These are phyloP conservation scores for Dactylellina drechsleri DNA, from an alignment of 2,329 filamentous ascomycete species.

Conservation along the genomic window DNA sequence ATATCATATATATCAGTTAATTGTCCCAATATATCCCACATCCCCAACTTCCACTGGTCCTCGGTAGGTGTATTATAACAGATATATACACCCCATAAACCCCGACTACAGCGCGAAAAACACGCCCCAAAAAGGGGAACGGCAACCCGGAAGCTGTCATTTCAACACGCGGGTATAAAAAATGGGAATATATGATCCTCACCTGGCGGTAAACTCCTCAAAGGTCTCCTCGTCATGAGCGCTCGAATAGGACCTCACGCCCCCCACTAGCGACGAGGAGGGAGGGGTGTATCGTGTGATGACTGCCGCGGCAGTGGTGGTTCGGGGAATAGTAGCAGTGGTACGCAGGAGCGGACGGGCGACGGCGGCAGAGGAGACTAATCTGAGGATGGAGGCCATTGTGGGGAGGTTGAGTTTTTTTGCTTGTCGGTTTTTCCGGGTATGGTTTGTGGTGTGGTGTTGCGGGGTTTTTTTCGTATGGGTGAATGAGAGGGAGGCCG, in stretches of 20 bases:
- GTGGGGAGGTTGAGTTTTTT: conserved; percentile 21
- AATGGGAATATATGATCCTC: conserved; percentile 66
- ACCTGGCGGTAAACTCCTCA: conserved; percentile 98
- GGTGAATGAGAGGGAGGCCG: conserved; percentile 6
- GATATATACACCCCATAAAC: not conserved
- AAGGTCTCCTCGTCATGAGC: conserved; percentile 93
- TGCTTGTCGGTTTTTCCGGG: too few species aligned
- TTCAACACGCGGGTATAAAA: too few species aligned
- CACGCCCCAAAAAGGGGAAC: too few species aligned
- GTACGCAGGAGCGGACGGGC: conserved; percentile 65
- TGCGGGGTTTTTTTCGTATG: conserved; percentile 48
- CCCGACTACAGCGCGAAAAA: conserved; percentile 5
- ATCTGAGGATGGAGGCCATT: conserved; percentile 61
- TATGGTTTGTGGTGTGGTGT: conserved; percentile 25
- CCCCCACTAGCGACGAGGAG: conserved; percentile 59
- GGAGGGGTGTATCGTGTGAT: conserved; percentile 56
- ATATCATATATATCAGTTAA: conserved; percentile 25
- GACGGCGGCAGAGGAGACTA: conserved; percentile 68
- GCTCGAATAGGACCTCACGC: conserved; percentile 68
- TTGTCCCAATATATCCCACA: not conserved
- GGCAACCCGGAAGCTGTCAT: too few species aligned
- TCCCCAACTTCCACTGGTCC: not conserved
- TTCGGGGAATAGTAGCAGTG: conserved; percentile 47
- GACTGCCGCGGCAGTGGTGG: conserved; percentile 15
- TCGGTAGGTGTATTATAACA: conserved; percentile 3